Conservation (phyloP, 2,329 filamentous ascomycete genomes). For the Aureobasidium melanogenum region DNA sequence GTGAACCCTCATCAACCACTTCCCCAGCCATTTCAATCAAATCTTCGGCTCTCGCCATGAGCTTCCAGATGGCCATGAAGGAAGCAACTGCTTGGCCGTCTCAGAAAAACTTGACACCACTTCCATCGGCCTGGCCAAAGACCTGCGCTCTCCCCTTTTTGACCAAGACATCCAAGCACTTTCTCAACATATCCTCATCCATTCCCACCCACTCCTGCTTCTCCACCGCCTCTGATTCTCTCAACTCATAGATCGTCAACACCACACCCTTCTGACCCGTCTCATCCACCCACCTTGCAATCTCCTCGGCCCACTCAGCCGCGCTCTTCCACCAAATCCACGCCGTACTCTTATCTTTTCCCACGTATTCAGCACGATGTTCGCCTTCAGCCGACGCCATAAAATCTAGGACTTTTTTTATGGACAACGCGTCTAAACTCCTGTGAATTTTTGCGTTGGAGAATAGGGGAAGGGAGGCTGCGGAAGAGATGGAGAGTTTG, state of each 20-base stretch:
- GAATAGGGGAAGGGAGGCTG: conserved; percentile 51
- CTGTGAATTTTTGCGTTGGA: conserved; percentile 36
- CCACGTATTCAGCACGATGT: conserved; percentile 58
- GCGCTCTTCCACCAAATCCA: conserved; percentile 81
- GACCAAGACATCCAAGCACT: conserved; percentile 69
- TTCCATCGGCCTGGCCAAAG: conserved; percentile 69
- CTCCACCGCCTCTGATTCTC: conserved; percentile 71
- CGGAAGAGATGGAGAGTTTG: conserved; percentile 58
- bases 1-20: too few relatives aligned
- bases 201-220: conserved; percentile 43
- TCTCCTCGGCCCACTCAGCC: conserved; percentile 77
- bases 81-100: neutral
- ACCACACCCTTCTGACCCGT: conserved; percentile 85
- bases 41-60: too few relatives aligned
- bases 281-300: conserved; percentile 73
- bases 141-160: conserved; percentile 89
- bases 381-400: conserved; percentile 46
- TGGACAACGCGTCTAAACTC: conserved; percentile 33
- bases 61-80: too few relatives aligned
- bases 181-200: conserved; percentile 71
- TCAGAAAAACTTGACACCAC: conserved; percentile 96
- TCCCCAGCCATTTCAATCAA: too few relatives aligned
- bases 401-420: conserved; percentile 45
- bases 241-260: conserved; percentile 84
- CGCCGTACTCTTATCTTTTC: conserved; percentile 45